Conservation (phyloP, 1,284 basidiomycete species). For the Golubevia sp. region DNA sequence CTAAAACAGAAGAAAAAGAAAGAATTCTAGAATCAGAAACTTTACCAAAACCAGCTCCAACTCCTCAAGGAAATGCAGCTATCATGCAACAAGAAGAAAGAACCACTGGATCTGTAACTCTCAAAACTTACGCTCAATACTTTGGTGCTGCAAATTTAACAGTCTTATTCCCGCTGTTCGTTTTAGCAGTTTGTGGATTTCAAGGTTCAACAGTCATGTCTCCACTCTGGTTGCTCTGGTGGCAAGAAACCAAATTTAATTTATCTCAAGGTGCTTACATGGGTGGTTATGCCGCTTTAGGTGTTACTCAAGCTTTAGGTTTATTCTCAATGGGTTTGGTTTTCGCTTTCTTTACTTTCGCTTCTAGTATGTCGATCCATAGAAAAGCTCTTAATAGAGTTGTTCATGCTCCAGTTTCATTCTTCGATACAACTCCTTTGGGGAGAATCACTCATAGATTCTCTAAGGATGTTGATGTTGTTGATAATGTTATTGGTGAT, state of each 20-base stretch:
- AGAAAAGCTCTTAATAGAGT: slow-evolving; percentile 18
- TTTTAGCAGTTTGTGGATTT: slow-evolving; percentile 14
- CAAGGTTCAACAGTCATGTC: slow-evolving; percentile 24
- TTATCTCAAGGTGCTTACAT: slow-evolving; percentile 23
- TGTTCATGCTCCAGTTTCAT: slow-evolving; percentile 27
- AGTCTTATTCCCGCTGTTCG: slow-evolving; percentile 17
- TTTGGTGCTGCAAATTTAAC: slow-evolving; percentile 13
- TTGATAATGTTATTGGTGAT: slow-evolving; percentile 65
- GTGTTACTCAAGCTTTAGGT: slow-evolving; percentile 17
- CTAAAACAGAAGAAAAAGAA: slow-evolving; percentile 61
- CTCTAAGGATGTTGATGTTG: slow-evolving; percentile 52
- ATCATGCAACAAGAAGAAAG: slow-evolving; percentile 72
- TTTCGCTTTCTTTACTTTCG: slow-evolving; percentile 21
- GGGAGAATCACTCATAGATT: slow-evolving; percentile 35
- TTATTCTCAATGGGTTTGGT: slow-evolving; percentile 28
- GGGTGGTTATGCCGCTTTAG: slow-evolving; percentile 26
- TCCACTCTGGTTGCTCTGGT: slow-evolving; percentile 28
- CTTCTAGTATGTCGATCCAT: slow-evolving; percentile 16
- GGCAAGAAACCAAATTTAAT: slow-evolving; percentile 10
- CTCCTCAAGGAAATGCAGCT: slow-evolving; percentile 61
- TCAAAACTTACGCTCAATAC: slow-evolving; percentile 36
- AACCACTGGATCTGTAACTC: slow-evolving; percentile 71
- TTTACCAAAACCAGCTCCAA: background rate
- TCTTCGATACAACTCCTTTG: slow-evolving; percentile 35
- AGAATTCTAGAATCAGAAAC: background rate